These are phyloP conservation scores for Lolium multiflorum DNA, from an alignment of 176 grass and related monocot genomes.

Conservation along the genomic window DNA sequence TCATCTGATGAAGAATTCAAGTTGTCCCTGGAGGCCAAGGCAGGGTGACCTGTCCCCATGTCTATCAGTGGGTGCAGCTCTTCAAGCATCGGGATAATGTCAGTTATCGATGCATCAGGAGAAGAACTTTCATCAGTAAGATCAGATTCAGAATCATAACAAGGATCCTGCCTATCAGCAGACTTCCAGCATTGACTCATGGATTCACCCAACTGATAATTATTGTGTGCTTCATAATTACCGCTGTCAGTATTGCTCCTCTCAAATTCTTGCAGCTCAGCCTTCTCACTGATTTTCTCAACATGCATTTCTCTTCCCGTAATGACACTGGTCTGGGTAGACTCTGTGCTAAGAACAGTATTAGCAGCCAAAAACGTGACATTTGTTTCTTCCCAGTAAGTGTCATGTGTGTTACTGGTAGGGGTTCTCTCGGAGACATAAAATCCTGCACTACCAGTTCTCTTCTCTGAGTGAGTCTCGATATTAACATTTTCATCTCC, in stretches of 20 bases:
- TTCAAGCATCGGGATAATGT: constrained; percentile 80
- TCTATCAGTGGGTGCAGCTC: constrained; percentile 60
- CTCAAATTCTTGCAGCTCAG: constrained; percentile 18
- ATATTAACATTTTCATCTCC: constrained; percentile 35
- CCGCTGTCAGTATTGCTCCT: not conserved
- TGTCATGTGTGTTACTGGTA: not conserved
- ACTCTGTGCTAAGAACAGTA: not conserved
- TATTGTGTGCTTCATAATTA: constrained; percentile 1
- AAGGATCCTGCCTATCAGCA: constrained; percentile 40
- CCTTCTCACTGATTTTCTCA: constrained; percentile 17
- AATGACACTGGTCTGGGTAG: not conserved
- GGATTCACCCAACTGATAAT: constrained; percentile 53
- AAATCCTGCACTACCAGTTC: constrained; percentile 1
- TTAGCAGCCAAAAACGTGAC: constrained; percentile 6
- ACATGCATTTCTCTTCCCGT: constrained; percentile 39
- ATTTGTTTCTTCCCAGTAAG: constrained; percentile 14
- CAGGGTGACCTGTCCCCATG: constrained; percentile 30
- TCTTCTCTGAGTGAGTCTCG: not conserved
- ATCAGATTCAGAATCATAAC: constrained; percentile 58
- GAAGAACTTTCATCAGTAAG: constrained; percentile 65
- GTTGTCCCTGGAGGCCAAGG: constrained; percentile 25
- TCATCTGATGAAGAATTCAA: constrained; percentile 50
- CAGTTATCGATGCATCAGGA: constrained; percentile 68
- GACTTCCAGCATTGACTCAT: constrained; percentile 60
- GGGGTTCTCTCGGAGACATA: not conserved